Conservation (phyloP, 2,329 filamentous ascomycete genomes). For the Colletotrichum sp. region DNA sequence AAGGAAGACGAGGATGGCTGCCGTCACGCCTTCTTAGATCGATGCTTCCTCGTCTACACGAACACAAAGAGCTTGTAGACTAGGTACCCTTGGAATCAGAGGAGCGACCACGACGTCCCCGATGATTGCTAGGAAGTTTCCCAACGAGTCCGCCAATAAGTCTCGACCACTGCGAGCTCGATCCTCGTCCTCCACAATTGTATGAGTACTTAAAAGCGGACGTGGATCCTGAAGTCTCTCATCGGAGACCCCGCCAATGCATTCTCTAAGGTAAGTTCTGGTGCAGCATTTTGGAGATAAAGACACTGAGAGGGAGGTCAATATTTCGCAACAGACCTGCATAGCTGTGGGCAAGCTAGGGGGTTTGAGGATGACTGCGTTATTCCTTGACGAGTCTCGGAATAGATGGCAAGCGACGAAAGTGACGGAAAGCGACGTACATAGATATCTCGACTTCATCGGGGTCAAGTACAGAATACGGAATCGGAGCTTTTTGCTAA, state of each 20-base stretch:
- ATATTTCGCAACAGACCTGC: neutral
- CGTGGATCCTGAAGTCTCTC: neutral
- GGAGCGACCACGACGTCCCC: neutral
- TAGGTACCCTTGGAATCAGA: neutral
- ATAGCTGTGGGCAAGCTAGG: neutral
- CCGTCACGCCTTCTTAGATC: neutral
- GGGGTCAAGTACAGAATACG: neutral
- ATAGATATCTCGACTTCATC: neutral
- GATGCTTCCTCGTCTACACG: neutral
- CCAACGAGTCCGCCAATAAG: neutral
- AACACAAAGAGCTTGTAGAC: neutral
- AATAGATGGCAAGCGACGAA: neutral
- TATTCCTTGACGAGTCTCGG: neutral
- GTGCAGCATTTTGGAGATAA: neutral
- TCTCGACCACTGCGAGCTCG: neutral
- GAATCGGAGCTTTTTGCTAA: neutral
- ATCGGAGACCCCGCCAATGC: neutral
- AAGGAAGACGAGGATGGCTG: neutral
- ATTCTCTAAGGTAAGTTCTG: rapidly evolving
- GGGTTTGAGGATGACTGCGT: neutral
- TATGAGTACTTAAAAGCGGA: neutral
- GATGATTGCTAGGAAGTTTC: neutral
- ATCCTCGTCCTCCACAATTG: rapidly evolving
- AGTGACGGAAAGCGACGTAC: neutral
- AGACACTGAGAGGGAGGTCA: neutral